A percentile compares a stretch with the other conserved stretches of the same genome.
Conservation (phyloP, 2,329 filamentous ascomycete species). For the Blastomyces percursus region DNA sequence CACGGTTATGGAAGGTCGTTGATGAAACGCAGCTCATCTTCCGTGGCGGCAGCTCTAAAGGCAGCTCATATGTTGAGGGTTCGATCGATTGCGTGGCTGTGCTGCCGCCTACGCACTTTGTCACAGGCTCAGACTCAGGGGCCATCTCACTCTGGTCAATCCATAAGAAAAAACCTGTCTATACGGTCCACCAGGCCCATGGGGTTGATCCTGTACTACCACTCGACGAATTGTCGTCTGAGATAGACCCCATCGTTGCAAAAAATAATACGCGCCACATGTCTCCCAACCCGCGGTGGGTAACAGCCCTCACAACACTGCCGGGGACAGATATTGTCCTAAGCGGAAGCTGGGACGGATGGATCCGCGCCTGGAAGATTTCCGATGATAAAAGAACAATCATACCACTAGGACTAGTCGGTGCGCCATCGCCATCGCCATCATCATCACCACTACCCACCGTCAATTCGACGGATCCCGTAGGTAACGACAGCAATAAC, state of each 20-base stretch:
- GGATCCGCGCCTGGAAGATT: constrained; percentile 73
- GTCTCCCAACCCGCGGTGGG: constrained; percentile 65
- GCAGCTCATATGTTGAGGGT: constrained; percentile 54
- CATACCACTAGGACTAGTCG: constrained; percentile 59
- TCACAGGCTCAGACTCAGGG: constrained; percentile 90
- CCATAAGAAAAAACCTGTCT: constrained; percentile 89
- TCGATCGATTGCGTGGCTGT: constrained; percentile 88
- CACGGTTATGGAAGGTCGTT: constrained; percentile 87
- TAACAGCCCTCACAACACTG: constrained; percentile 76
- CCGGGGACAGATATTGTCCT: constrained; percentile 86
- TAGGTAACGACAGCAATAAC: constrained; percentile 16
- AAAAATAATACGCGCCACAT: constrained; percentile 33
- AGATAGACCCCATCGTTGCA: constrained; percentile 48
- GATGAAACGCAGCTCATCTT: constrained; percentile 96
- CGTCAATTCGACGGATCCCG: constrained; percentile 3
- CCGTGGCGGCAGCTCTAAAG: constrained; percentile 55
- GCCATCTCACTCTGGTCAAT: constrained; percentile 76
- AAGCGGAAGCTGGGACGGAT: constrained; percentile 90
- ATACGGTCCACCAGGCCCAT: constrained; percentile 68
- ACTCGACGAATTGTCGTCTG: constrained; percentile 62
- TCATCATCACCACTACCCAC: not conserved
- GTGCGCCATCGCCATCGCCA: constrained; percentile 18
- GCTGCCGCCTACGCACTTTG: constrained; percentile 80
- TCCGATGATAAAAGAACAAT: constrained; percentile 72
- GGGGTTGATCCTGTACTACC: constrained; percentile 64